These are phyloP conservation scores for Neurospora sp. DNA, from an alignment of 495 filamentous ascomycete species.

Conservation along the genomic window DNA sequence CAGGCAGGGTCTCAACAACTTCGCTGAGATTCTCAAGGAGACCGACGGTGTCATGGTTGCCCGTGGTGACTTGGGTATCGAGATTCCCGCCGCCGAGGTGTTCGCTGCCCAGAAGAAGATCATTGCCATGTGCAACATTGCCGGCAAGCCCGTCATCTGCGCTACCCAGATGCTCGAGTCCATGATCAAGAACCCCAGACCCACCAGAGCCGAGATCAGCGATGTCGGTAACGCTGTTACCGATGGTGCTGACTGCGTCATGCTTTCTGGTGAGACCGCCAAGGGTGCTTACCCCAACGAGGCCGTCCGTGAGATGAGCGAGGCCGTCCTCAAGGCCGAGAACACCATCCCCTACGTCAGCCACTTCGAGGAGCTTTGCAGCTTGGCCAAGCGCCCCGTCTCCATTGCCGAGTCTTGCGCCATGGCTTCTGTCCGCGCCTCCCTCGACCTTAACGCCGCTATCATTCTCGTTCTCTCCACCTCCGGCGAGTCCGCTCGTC, in stretches of 20 bases:
- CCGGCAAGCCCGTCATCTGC: slow-evolving; percentile 95
- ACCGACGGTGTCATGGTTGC: slow-evolving; percentile 99
- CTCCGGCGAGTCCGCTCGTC: slow-evolving; percentile 78
- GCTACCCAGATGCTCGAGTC: slow-evolving; percentile 75
- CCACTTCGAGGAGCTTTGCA: slow-evolving; percentile 90
- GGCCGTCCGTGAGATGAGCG: slow-evolving; percentile 94
- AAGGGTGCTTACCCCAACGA: slow-evolving; percentile 92
- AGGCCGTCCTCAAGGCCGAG: slow-evolving; percentile 92
- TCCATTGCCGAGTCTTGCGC: slow-evolving; percentile 82
- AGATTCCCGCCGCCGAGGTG: slow-evolving; percentile 96
- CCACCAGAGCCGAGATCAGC: slow-evolving; percentile 93
- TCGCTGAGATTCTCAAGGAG: slow-evolving; percentile 89
- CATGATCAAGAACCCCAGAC: slow-evolving; percentile 99
- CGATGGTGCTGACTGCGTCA: slow-evolving; percentile 97
- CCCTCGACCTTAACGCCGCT: slow-evolving; percentile 88
- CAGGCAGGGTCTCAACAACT: slow-evolving; percentile 96
- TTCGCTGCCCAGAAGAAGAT: slow-evolving; percentile 99
- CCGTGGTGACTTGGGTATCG: slow-evolving; percentile 95
- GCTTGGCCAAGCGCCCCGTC: slow-evolving; percentile 68
- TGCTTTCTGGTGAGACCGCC: slow-evolving; percentile 97
- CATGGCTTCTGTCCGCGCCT: slow-evolving; percentile 91
- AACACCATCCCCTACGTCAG: slow-evolving; percentile 93
- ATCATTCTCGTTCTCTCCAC: slow-evolving; percentile 93
- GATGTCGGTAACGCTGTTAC: slow-evolving; percentile 97
- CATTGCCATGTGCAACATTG: slow-evolving; percentile 99